Evolutionary conservation across 148 eudicot genomes (phyloP), one percentile per base, ranked within the genome.

Genomic region (Arbutus unedo): DNA sequence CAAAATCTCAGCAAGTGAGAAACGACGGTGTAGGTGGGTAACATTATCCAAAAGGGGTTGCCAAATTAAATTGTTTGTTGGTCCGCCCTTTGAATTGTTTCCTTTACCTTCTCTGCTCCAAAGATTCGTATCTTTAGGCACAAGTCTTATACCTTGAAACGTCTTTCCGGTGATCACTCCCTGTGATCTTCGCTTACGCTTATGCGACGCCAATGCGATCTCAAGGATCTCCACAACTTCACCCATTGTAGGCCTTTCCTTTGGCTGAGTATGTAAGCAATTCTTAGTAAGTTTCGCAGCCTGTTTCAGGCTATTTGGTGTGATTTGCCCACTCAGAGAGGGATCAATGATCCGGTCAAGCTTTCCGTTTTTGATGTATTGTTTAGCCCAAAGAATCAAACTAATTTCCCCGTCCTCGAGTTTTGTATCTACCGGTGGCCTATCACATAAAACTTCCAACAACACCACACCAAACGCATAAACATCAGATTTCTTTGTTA

Each of bases 401-500:
- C 77, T 48, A 5, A n/a, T 48, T 74, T 74, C 15, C 15, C 48
- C 77, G 7, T 48, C 77, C 77, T 49, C 55, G 0, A 74, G 77
- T 74, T 38, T 48, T 1, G 1, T 2, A 48, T 48, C 18, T 50
- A 48, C 31, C 1, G 55, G 14, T 6, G 77, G 77, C 38, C 77
- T 49, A 10, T 55, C 77, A 74, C 77, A 74, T 16, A 74, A 0
- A 31, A 74, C 55, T 74, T 74, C 77, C 16, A 74, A 74, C 55
- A 74, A 3, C 38, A 74, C 77, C 55, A 74, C 55, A 0, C 77
- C 77, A 21, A 74, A 48, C 0, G 55, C 77, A 7, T 74, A 74
- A 19, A 74, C 77, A 48, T 74, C 77, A 74, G 77, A 74, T 74
- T 74, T 74, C 41, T 19, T 48, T 38, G 77, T 48, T 19, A 74